Evolutionary conservation across 352 stramenopile species (phyloP), one percentile per base, ranked within the genome.

Genomic region (Phytophthora pistaciae): DNA sequence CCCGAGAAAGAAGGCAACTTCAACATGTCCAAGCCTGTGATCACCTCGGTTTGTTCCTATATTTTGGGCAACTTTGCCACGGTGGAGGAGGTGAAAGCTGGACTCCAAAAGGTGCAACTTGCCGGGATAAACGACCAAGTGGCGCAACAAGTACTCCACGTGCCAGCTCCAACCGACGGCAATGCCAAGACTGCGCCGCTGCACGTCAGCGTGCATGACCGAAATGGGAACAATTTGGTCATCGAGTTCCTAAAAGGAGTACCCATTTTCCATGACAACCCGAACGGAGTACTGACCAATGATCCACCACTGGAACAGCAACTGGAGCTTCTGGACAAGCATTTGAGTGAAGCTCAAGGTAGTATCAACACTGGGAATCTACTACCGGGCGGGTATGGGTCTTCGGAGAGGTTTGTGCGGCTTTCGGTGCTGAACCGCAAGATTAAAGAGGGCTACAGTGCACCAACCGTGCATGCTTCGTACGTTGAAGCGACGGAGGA

Each of bases 51-150:
- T 21, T 87, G 82, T 42, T 82, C 87, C 64, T 94, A 91, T 72
- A 78, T 94, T 60, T 69, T 94, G 53, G 85, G 87, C 38, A 92
- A 92, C 64, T 94, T 84, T 59, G 84, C 72, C 1, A 85, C 73
- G 0, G 84, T 93, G 21, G 77, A 84, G 2, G 87, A 93, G 56
- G 85, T 91, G 16, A 78, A 81, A 31, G 57, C 36, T 5, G 84
- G 81, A 8, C 67, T 94, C 4, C 56, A 79, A 42, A 59, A 68
- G 1, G 66, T 94, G 64, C 80, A 94, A 63, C 67, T 94, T 33
- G 87, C 80, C 4, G 84, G 88, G 25, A 76, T 79, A 48, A 74
- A 89, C 48, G 78, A 78, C 5, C 68, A 74, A 53, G 61, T 88
- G 23, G 67, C 60, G 9, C 48, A 60, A 21, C 23, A 66, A 11